Percentiles rank a stretch among this genome's conserved stretches.
phyloP scores from a whole-genome alignment of 2,329 filamentous ascomycete species.

The Lecanicillium sp. region DNA sequence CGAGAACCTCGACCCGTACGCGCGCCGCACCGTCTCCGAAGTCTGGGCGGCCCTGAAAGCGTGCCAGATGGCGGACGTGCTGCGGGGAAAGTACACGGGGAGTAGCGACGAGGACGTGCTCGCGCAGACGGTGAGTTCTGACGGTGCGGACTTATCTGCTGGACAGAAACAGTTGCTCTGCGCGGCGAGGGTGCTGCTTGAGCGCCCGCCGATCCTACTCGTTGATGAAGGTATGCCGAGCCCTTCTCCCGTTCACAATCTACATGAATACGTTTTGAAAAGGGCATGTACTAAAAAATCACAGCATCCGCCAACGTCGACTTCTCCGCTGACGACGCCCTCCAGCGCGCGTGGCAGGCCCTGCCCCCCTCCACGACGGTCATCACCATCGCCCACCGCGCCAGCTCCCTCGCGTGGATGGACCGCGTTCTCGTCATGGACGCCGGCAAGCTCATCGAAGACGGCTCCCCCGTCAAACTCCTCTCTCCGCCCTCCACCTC shows the following conservation, averaged over 20 bases:
- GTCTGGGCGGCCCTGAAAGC: conserved; percentile 7
- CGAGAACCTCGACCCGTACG: conserved; percentile 7
- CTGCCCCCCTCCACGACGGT: conserved; percentile 3
- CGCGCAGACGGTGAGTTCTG: not conserved
- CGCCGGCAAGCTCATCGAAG: conserved; percentile 3
- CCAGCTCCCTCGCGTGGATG: conserved; percentile 12
- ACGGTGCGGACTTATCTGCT: conserved; percentile 9
- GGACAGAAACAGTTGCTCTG: conserved; percentile 12
- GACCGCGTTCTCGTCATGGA: conserved; percentile 12
- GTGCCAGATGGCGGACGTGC: not conserved
- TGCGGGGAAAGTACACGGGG: conserved; percentile 1
- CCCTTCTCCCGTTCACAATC: not conserved
- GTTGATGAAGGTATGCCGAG: conserved; percentile 4
- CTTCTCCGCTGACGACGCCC: conserved; percentile 5
- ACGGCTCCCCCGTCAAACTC: too few species aligned
- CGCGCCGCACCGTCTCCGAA: not conserved
- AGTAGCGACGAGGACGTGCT: not conserved
- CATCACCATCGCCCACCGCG: conserved; percentile 4
- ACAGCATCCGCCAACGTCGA: conserved; percentile 12
- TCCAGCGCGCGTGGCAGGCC: conserved; percentile 11
- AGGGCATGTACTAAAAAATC: too few species aligned
- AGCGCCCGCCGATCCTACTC: conserved; percentile 2
- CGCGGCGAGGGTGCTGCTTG: conserved; percentile 3
- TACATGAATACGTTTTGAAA: not conserved
- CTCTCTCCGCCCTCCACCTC: too few species aligned